phyloP scores from a whole-genome alignment of 805 yeast genomes.

The Barnettozyma botsteinii region DNA sequence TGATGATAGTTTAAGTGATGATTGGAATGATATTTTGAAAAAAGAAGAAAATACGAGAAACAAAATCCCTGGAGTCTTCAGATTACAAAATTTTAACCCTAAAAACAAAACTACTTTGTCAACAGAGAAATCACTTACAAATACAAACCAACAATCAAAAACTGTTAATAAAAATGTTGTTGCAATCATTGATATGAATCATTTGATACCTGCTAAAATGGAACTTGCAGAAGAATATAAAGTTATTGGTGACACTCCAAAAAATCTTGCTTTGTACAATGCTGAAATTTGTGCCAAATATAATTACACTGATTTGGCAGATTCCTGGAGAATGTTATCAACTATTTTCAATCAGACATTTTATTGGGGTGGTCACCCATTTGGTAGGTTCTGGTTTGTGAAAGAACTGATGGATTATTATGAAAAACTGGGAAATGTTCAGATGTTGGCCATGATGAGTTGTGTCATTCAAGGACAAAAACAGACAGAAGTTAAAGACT shows the following conservation, averaged over 20 bases:
- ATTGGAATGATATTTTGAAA: constrained; percentile 60
- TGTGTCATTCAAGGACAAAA: constrained; percentile 44
- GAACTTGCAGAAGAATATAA: constrained; percentile 65
- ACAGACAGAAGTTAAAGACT: not conserved
- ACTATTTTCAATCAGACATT: constrained; percentile 35
- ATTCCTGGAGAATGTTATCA: constrained; percentile 65
- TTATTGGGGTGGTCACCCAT: constrained; percentile 79
- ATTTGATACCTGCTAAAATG: constrained; percentile 69
- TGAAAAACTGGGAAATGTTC: constrained; percentile 61
- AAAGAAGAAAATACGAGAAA: constrained; percentile 46
- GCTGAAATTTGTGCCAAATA: constrained; percentile 60
- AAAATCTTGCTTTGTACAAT: constrained; percentile 61
- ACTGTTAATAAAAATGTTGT: constrained; percentile 46
- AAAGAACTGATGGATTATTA: constrained; percentile 57
- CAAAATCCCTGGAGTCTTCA: constrained; percentile 42
- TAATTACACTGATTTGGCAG: constrained; percentile 58
- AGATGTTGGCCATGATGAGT: constrained; percentile 86
- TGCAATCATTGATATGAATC: constrained; percentile 55
- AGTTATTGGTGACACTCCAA: constrained; percentile 58
- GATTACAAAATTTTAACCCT: constrained; percentile 17
- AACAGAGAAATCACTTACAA: constrained; percentile 21
- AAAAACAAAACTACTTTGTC: constrained; percentile 7
- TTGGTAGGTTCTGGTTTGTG: constrained; percentile 65
- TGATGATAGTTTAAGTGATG: constrained; percentile 59
- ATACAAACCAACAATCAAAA: constrained; percentile 7